Base-by-base conservation (phyloP, 2,329 filamentous ascomycete species). In the Apiospora marii region DNA sequence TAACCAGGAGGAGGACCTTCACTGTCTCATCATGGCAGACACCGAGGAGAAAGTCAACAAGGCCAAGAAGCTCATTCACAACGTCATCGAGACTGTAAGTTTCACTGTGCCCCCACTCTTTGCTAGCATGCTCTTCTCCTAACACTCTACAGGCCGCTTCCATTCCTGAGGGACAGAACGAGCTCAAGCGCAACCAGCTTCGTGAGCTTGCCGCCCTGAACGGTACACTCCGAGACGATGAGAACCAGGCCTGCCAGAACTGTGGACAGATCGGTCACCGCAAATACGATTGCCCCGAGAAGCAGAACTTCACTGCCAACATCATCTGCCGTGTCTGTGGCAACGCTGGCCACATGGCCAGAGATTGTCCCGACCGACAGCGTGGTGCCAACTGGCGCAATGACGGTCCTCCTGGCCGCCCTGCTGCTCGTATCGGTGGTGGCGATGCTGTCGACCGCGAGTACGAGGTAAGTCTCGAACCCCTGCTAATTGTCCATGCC, bases 41-140 rank as follows among this genome's bases (percentile, higher is more conserved):
- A 98, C 96, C 49, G 97, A 99, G 86, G 96, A 99, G 75, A 99
- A 99, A 87, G 95, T 99, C 82, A 97, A 97, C 87, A 99, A 98
- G 85, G 96, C 96, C 77, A 99, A 98, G 88, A 95, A 97, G 85
- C 86, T 98, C 74, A 98, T 99, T 75, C 96, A 99, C 85, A 98
- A 98, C 77, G 93, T 99, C 80, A 98, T 99, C 81, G 96, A 99
- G 85, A 99, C 96, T 73, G 96, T 97, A 88, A 87, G 93, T 90
- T 22, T 46, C 34, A n/a, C 27, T 41, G n/a, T 68, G 22, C 27
- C 34, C 27, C 27, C 34, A 30, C 19, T 8, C 48, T 13, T 24
- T 46, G 44, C 14, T 44, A 4, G 58, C 8, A 48, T 22, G 24
- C 6, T 51, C 49, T 13, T 19, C 68, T 74, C 68, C 78, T 82